Base-by-base conservation (phyloP, 2,329 filamentous ascomycete species). In the Samsoniella hepiali region DNA sequence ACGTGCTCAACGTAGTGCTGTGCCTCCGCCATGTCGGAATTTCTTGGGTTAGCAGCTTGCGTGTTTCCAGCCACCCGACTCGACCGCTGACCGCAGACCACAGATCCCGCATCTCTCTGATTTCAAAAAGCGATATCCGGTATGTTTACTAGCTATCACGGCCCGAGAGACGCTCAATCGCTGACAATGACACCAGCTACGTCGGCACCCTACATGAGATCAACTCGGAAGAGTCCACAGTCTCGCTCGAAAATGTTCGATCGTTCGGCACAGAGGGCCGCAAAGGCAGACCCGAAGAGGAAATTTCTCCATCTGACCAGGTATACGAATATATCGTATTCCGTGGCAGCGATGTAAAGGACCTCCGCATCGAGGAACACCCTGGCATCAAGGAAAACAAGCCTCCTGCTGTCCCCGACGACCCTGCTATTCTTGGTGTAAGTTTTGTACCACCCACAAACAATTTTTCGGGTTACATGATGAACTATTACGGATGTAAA, bases 311-410 rank as follows among this genome's bases (percentile, higher is more conserved):
- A 3, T 94, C 91, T 40, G 89, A 95, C 66, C 91, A 91, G 74
- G 85, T 97, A 72, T 99, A 97, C 81, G 95, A 98, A 75, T 98
- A 97, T 80, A 98, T 99, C 73, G 93, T 99, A 68, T 99, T 99
- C 78, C 90, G 94, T 65, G 95, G 95, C 70, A 97, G 92, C 76
- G 95, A 99, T 81, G 95, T 99, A 74, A 99, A 99, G 79, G 95
- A 99, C 76, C 84, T 99, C 72, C 91, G 92, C 71, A 94, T 99
- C 72, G 93, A 97, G 72, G 90, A 97, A 71, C 85, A 88, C 53
- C 87, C 90, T 47, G 85, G 87, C 69, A 86, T 87, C 71, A 88
- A 91, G 75, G 87, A 93, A 73, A 88, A 88, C 67, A 87, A 89
- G 71, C 88, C 89, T 65, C 89, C 90, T 59, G 86, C 88, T 68